Evolutionary conservation across 2,329 filamentous ascomycete genomes (phyloP).

Genomic region (Xylaria polymorpha): DNA sequence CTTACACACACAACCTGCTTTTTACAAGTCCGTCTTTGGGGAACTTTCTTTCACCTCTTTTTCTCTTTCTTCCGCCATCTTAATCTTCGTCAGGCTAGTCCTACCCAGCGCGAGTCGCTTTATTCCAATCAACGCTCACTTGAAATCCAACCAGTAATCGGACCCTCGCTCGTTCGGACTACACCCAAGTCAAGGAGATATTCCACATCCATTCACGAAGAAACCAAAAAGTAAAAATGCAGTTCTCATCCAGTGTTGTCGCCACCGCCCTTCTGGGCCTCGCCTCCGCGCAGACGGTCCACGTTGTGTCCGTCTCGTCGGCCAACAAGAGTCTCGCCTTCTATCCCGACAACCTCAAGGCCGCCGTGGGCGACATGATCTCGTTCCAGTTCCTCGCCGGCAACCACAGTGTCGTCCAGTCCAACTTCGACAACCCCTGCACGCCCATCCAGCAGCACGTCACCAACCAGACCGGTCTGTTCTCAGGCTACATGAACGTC

Average conservation of each 20-base stretch:
- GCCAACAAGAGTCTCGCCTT: slow-evolving; percentile 69
- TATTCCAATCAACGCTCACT: slow-evolving; percentile 47
- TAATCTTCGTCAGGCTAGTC: slow-evolving; percentile 58
- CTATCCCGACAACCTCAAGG: slow-evolving; percentile 73
- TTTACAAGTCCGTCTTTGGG: slow-evolving; percentile 34
- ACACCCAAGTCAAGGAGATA: slow-evolving; percentile 31
- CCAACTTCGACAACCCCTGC: slow-evolving; percentile 78
- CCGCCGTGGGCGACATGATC: slow-evolving; percentile 70
- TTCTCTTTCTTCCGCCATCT: slow-evolving; percentile 26
- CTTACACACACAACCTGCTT: slow-evolving; percentile 40
- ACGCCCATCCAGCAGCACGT: slow-evolving; percentile 64
- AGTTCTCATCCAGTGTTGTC: slow-evolving; percentile 60
- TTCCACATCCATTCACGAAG: slow-evolving; percentile 32
- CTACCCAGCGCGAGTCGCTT: slow-evolving; percentile 61
- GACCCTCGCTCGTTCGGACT: slow-evolving; percentile 29
- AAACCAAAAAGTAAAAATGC: slow-evolving; percentile 59
- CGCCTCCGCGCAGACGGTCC: slow-evolving; percentile 58
- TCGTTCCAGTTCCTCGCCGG: slow-evolving; percentile 74
- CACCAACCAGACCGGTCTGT: slow-evolving; percentile 69
- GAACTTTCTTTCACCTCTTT: slow-evolving; percentile 41
- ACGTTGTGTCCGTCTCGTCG: slow-evolving; percentile 73
- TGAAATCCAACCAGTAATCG: slow-evolving; percentile 42
- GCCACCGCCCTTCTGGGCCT: slow-evolving; percentile 59
- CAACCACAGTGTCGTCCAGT: slow-evolving; percentile 85
- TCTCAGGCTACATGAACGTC: slow-evolving; percentile 73